phyloP scores from a whole-genome alignment of 2,329 filamentous ascomycete genomes.

The Diaporthe sp. region DNA sequence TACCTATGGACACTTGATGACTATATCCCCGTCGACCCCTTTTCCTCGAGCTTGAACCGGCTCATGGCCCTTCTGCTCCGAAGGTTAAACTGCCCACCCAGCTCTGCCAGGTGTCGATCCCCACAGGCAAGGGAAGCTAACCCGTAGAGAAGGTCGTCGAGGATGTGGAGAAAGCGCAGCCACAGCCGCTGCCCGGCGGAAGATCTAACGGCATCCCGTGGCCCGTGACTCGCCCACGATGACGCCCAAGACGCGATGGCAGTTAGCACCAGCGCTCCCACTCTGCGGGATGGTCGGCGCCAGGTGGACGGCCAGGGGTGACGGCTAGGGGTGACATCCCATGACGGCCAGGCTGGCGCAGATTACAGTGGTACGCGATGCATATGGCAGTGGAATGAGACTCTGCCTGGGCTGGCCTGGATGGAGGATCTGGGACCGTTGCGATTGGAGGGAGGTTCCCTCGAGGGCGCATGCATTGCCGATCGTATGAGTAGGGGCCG shows the following conservation, averaged over 20 bases:
- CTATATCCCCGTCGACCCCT: constrained; percentile 7
- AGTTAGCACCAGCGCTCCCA: background rate
- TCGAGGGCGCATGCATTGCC: constrained; percentile 25
- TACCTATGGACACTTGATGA: background rate
- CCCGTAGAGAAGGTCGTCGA: constrained; percentile 9
- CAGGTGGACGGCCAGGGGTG: constrained; percentile 8
- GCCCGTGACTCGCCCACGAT: constrained; percentile 8
- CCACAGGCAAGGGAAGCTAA: constrained; percentile 11
- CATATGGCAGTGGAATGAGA: constrained; percentile 26
- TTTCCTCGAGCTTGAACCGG: constrained; percentile 2
- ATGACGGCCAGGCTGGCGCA: constrained; percentile 14
- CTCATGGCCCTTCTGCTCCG: constrained; percentile 30
- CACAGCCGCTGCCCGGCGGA: constrained; percentile 5
- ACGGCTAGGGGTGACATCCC: constrained; percentile 19
- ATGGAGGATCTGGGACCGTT: constrained; percentile 7
- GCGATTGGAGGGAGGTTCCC: constrained; percentile 27
- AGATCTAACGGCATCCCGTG: background rate
- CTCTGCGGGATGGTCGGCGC: background rate
- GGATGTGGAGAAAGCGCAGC: constrained; percentile 21
- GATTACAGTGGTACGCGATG: constrained; percentile 26
- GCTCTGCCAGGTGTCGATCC: constrained; percentile 26
- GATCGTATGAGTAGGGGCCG: constrained; percentile 15
- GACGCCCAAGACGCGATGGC: constrained; percentile 7
- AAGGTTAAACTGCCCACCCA: constrained; percentile 29
- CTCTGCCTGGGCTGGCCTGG: constrained; percentile 1